Conservation (phyloP, 495 filamentous ascomycete species). For the Lasiosphaeris hirsuta region DNA sequence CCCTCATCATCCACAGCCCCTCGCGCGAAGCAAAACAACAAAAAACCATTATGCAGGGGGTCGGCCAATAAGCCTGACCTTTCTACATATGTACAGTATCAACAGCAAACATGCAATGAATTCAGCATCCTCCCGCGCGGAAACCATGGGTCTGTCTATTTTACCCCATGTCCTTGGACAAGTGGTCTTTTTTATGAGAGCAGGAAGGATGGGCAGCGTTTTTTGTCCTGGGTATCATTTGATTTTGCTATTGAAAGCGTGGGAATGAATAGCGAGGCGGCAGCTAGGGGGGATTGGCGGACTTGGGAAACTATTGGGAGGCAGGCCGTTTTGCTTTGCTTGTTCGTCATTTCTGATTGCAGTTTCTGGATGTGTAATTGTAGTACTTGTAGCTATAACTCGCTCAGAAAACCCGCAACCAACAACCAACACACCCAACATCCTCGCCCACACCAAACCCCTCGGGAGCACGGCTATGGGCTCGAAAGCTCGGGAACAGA, state of each 20-base stretch:
- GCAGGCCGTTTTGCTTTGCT: conserved; percentile 1
- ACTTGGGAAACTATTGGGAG: conserved; percentile 1
- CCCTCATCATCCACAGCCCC: background rate
- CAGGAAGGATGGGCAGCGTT: background rate
- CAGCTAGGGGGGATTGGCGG: background rate
- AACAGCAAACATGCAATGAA: conserved; percentile 12
- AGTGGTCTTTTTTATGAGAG: background rate
- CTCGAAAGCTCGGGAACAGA: too few relatives aligned
- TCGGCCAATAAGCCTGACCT: background rate
- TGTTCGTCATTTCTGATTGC: background rate
- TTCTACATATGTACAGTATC: conserved; percentile 18
- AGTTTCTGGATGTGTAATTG: conserved; percentile 2
- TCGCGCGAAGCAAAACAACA: background rate
- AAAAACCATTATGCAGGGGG: background rate
- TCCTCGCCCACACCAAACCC: too few relatives aligned
- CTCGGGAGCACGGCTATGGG: too few relatives aligned
- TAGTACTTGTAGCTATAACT: conserved; percentile 5
- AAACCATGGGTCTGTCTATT: background rate
- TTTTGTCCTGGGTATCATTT: background rate
- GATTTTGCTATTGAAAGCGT: conserved; percentile 1
- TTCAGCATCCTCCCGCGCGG: background rate
- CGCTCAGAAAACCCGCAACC: conserved; percentile 1
- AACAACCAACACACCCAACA: too few relatives aligned
- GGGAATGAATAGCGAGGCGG: background rate
- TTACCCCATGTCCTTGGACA: conserved; percentile 4